Evolutionary conservation across 2,329 filamentous ascomycete genomes (phyloP).

Genomic region (Lachnum nothofagi): DNA sequence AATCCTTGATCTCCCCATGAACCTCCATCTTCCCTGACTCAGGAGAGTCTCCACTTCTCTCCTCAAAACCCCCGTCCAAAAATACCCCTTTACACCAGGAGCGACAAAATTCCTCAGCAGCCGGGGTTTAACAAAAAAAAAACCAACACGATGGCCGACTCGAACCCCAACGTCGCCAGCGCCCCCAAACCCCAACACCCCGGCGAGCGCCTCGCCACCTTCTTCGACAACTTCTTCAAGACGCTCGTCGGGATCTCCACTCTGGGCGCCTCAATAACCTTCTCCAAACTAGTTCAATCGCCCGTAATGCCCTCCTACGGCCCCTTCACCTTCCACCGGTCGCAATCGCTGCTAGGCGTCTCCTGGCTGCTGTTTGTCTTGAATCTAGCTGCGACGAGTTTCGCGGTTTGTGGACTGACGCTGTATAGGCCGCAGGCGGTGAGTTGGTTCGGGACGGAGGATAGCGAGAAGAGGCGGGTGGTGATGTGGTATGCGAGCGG

Average conservation of each 20-base stretch:
- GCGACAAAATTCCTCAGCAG: too few species aligned
- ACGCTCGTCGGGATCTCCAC: conserved; percentile 15
- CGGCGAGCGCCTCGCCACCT: conserved; percentile 16
- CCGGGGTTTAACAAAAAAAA: too few species aligned
- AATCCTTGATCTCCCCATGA: too few species aligned
- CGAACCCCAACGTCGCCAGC: not conserved
- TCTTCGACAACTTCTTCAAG: conserved; percentile 20
- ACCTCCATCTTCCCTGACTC: too few species aligned
- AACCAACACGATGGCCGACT: too few species aligned
- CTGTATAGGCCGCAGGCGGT: conserved; percentile 9
- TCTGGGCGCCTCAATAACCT: conserved; percentile 16
- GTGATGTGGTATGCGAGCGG: conserved; percentile 18
- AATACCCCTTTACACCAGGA: too few species aligned
- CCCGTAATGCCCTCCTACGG: conserved; percentile 13
- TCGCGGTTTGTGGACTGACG: conserved; percentile 10
- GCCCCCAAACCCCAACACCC: conserved; percentile 8
- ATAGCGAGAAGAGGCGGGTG: conserved; percentile 5
- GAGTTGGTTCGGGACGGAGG: conserved; percentile 10
- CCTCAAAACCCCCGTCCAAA: too few species aligned
- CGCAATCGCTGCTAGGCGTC: conserved; percentile 8
- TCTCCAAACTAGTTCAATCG: conserved; percentile 10
- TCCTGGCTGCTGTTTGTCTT: conserved; percentile 15
- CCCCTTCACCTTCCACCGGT: not conserved
- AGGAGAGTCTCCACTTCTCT: too few species aligned
- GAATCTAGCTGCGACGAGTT: conserved; percentile 6